Conservation (phyloP, 2,329 filamentous ascomycete species). For the Ophiostoma quercus region DNA sequence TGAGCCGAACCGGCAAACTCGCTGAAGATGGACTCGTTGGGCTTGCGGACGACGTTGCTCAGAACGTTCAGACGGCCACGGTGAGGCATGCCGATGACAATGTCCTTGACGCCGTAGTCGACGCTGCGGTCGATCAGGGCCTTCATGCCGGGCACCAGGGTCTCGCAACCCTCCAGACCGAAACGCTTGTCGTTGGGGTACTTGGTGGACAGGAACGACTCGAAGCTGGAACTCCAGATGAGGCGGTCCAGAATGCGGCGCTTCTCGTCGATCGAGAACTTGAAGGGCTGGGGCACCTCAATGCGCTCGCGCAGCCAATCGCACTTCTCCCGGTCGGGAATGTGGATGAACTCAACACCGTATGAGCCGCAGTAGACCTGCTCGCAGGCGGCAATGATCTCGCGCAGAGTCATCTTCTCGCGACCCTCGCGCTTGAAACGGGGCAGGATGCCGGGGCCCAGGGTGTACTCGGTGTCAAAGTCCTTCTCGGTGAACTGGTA, state of each 20-base stretch:
- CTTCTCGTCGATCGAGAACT: conserved; percentile 98
- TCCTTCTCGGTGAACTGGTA: conserved; percentile 96
- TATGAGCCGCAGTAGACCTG: conserved; percentile 96
- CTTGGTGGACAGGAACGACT: conserved; percentile 90
- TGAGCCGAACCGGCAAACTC: conserved; percentile 88
- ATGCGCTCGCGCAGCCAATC: conserved; percentile 96
- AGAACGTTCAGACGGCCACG: conserved; percentile 96
- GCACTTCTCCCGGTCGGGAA: conserved; percentile 93
- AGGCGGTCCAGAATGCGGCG: conserved; percentile 92
- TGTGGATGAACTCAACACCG: conserved; percentile 97
- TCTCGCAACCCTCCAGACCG: conserved; percentile 94
- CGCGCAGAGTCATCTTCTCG: conserved; percentile 93
- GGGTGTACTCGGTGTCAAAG: conserved; percentile 81
- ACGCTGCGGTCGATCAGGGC: conserved; percentile 96
- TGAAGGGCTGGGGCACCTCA: conserved; percentile 90
- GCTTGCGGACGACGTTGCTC: conserved; percentile 97
- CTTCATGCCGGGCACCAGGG: conserved; percentile 97
- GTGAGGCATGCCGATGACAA: conserved; percentile 99
- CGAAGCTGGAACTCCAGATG: conserved; percentile 98
- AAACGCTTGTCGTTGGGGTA: conserved; percentile 99
- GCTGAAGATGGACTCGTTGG: conserved; percentile 99
- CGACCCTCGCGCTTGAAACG: conserved; percentile 83
- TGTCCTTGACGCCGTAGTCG: conserved; percentile 97
- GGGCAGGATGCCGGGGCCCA: conserved; percentile 91
- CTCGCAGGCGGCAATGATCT: conserved; percentile 91